Evolutionary conservation across 768 basidiomycete species (phyloP).

Genomic region (Fomitopsis serialis): DNA sequence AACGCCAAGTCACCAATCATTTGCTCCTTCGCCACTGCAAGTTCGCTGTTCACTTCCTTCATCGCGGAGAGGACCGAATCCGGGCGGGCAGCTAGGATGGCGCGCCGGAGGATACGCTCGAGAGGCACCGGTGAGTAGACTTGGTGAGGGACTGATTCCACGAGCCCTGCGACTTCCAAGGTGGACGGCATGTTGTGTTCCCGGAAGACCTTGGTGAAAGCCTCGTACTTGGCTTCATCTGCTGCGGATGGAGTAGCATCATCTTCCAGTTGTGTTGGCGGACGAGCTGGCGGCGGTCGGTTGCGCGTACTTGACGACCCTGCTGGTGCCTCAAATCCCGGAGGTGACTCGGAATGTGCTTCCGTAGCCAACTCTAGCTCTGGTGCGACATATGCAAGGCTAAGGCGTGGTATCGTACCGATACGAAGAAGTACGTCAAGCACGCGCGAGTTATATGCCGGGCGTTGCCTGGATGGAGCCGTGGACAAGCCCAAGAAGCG

Average conservation of each 20-base stretch:
- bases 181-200: slow-evolving; percentile 8
- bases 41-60: slow-evolving; percentile 4
- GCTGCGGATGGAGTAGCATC: too few relatives aligned
- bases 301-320: too few relatives aligned
- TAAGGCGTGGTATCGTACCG: slow-evolving; percentile 10
- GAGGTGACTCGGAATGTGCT: too few relatives aligned
- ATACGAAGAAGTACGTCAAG: slow-evolving; percentile 10
- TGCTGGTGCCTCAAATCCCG: too few relatives aligned
- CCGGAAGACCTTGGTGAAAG: neutral
- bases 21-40: slow-evolving; percentile 6
- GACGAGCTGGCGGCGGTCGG: too few relatives aligned
- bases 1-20: slow-evolving; percentile 1
- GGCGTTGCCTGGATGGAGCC: neutral
- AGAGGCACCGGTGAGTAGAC: slow-evolving; percentile 1
- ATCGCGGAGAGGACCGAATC: neutral
- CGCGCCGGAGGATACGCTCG: slow-evolving; percentile 12
- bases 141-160: too few relatives aligned
- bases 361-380: neutral
- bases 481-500: slow-evolving; percentile 18
- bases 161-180: neutral
- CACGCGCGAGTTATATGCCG: slow-evolving; percentile 8
- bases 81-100: slow-evolving; percentile 3
- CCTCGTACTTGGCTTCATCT: neutral
- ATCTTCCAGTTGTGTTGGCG: too few relatives aligned
- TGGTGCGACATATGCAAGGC: slow-evolving; percentile 7